A percentile compares a stretch with the other conserved stretches of the same genome.
Evolutionary conservation across 805 yeast species (phyloP).

Genomic region (Ogataea pini): DNA sequence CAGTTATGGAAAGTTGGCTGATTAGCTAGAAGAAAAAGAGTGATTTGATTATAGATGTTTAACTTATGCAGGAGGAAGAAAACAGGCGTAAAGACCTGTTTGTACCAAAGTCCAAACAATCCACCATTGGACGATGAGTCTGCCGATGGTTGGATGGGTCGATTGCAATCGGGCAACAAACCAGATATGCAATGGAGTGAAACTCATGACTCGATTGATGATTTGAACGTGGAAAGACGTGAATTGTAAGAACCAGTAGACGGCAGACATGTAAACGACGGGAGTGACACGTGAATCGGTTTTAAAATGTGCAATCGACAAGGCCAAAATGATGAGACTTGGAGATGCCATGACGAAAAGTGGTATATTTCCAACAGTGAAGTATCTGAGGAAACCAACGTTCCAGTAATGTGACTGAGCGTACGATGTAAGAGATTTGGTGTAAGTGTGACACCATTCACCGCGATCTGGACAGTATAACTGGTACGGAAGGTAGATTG

Average conservation of each 20-base stretch:
- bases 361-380: constrained; percentile 81
- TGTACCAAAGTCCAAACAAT: constrained; percentile 68
- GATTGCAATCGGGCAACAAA: constrained; percentile 44
- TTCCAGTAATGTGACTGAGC: constrained; percentile 87
- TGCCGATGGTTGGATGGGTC: constrained; percentile 8
- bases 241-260: constrained; percentile 51
- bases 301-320: constrained; percentile 42
- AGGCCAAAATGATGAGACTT: constrained; percentile 47
- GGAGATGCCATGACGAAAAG: constrained; percentile 80
- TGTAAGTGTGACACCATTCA: constrained; percentile 67
- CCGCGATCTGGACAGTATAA: constrained; percentile 70
- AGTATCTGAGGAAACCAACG: constrained; percentile 76
- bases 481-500: constrained; percentile 55
- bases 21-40: neutral
- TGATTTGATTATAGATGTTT: no score
- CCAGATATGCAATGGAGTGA: constrained; percentile 78
- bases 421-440: constrained; percentile 65
- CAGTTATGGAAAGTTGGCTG: constrained; percentile 51
- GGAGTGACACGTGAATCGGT: constrained; percentile 35
- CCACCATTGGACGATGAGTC: constrained; percentile 40
- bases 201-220: constrained; percentile 73
- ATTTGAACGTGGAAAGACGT: constrained; percentile 84
- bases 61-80: constrained; percentile 85
- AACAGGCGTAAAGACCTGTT: constrained; percentile 73
- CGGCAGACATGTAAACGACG: constrained; percentile 41